Conservation (phyloP, 129 eudicot species). For the Heracleum sosnowskyi region DNA sequence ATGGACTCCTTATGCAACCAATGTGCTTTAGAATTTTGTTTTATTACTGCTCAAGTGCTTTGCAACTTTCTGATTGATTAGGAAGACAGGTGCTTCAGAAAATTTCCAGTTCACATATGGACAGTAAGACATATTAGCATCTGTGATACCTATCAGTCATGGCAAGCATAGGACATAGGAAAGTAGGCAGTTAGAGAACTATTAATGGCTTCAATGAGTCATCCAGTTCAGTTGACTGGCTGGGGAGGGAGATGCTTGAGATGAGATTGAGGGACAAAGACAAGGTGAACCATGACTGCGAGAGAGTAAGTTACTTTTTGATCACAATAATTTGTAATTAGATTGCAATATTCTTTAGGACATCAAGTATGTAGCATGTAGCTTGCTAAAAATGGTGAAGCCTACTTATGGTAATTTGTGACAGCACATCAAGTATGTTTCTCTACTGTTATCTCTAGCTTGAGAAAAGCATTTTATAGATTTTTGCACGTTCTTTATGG, state of each 20-base stretch:
- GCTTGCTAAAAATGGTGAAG: not conserved
- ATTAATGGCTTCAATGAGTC: too few relatives aligned
- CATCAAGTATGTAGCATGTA: too few relatives aligned
- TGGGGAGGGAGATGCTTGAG: conserved; percentile 85
- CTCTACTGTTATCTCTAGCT: too few relatives aligned
- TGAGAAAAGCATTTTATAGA: not conserved
- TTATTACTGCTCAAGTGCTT: too few relatives aligned
- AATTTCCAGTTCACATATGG: conserved; percentile 14
- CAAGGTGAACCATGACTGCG: conserved; percentile 72
- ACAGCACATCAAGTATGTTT: too few relatives aligned
- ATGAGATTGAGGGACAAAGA: conserved; percentile 75
- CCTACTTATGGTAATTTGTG: not conserved
- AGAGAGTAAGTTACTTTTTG: conserved; percentile 49
- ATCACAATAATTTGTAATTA: not conserved
- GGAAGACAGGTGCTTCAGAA: conserved; percentile 26
- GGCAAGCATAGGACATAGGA: too few relatives aligned
- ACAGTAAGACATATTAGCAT: conserved; percentile 24
- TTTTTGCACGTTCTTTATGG: too few relatives aligned
- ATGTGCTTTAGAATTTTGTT: too few relatives aligned
- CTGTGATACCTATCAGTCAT: conserved; percentile 23
- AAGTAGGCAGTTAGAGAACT: conserved; percentile 86
- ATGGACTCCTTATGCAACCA: too few relatives aligned
- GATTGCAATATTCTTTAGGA: not conserved
- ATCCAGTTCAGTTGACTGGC: too few relatives aligned
- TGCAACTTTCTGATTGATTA: too few relatives aligned